phyloP scores from a whole-genome alignment of 192 early-diverging fungal genomes.

The Phycomyces blakesleeanus region DNA sequence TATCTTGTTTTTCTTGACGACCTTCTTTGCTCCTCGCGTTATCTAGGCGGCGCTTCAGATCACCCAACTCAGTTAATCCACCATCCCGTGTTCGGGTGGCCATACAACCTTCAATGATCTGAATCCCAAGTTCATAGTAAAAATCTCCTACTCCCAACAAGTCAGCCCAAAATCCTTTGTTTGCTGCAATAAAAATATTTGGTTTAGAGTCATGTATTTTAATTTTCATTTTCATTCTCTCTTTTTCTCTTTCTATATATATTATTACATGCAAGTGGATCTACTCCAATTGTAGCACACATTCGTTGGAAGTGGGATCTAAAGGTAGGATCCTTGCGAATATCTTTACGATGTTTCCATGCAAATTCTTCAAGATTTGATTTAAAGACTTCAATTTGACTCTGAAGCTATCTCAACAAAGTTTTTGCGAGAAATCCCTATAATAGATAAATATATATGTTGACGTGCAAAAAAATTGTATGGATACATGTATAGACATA shows the following conservation, averaged over 20 bases:
- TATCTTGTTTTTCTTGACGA: constrained; percentile 25
- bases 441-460: too few relatives aligned
- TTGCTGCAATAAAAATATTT: constrained; percentile 49
- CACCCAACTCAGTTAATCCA: constrained; percentile 83
- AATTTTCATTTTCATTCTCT: too few relatives aligned
- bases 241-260: too few relatives aligned
- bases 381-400: constrained; percentile 71
- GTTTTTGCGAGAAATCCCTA: background rate
- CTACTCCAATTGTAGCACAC: constrained; percentile 92
- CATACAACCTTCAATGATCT: constrained; percentile 88
- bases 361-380: constrained; percentile 85
- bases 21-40: constrained; percentile 52
- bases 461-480: too few relatives aligned
- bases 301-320: constrained; percentile 88
- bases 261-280: constrained; percentile 89
- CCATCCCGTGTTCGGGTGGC: constrained; percentile 82
- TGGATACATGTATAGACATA: background rate
- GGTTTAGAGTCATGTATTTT: background rate
- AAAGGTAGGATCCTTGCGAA: constrained; percentile 81
- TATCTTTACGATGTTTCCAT: constrained; percentile 79
- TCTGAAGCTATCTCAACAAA: constrained; percentile 48
- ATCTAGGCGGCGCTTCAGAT: constrained; percentile 70
- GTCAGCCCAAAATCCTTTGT: constrained; percentile 95
- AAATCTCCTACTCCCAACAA: constrained; percentile 94
- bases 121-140: constrained; percentile 94